Conservation (phyloP, 495 filamentous ascomycete species). For the Lepidopterella palustris region DNA sequence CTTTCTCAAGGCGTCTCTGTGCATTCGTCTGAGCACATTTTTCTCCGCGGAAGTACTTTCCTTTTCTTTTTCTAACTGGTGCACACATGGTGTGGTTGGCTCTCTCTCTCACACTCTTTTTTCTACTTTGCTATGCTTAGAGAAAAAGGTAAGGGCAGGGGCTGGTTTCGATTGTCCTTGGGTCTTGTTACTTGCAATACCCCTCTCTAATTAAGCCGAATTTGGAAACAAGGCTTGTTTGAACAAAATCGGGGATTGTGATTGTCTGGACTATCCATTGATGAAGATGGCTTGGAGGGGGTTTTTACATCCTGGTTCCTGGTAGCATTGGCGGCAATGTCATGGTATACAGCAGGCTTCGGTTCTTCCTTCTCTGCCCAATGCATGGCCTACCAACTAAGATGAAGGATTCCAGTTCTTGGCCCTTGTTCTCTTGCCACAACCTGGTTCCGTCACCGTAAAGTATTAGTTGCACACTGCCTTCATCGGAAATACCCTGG, state of each 20-base stretch:
- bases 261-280: neutral
- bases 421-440: neutral
- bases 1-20: conserved; percentile 11
- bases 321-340: neutral
- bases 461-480: neutral
- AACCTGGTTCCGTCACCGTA: neutral
- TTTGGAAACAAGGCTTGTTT: conserved; percentile 13
- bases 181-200: conserved; percentile 3
- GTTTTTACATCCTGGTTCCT: neutral
- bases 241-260: neutral
- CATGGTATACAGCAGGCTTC: neutral
- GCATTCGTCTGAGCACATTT: conserved; percentile 17
- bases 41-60: conserved; percentile 1
- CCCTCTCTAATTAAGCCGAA: conserved; percentile 19
- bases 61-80: conserved; percentile 6
- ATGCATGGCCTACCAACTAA: neutral
- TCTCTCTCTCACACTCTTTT: conserved; percentile 3
- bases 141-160: conserved; percentile 19
- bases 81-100: conserved; percentile 7
- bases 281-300: neutral
- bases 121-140: conserved; percentile 6
- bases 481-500: neutral
- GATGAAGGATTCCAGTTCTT: neutral
- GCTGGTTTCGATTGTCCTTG: conserved; percentile 15
- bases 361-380: neutral